A percentile compares a stretch with the other conserved stretches of the same genome.
phyloP scores from a whole-genome alignment of 208 protist species.

The Kentomonas sorsogonicus region DNA sequence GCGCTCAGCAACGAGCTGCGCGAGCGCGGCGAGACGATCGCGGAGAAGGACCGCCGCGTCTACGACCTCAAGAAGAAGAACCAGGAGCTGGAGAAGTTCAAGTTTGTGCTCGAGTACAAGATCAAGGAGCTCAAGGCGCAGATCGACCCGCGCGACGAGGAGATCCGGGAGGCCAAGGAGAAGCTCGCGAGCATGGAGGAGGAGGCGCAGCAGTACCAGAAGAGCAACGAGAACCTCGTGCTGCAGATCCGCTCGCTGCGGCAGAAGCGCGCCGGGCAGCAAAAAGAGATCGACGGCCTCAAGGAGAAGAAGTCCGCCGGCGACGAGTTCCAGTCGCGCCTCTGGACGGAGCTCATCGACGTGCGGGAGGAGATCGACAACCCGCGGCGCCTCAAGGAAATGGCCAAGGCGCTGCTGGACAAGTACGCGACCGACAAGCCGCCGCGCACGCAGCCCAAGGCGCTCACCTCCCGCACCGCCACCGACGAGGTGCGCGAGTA shows the following conservation, averaged over 20 bases:
- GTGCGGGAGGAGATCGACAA: conserved; percentile 46
- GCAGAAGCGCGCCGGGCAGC: conserved; percentile 91
- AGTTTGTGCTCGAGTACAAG: conserved; percentile 98
- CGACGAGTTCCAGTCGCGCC: conserved; percentile 81
- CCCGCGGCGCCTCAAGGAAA: conserved; percentile 83
- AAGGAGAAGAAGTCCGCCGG: conserved; percentile 53
- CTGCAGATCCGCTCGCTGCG: conserved; percentile 89
- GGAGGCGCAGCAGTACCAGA: conserved; percentile 91
- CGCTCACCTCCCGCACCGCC: conserved; percentile 59
- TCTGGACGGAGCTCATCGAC: conserved; percentile 87
- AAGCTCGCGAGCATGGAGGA: conserved; percentile 94
- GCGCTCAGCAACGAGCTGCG: conserved; percentile 89
- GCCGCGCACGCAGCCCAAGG: conserved; percentile 22
- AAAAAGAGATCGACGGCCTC: conserved; percentile 88
- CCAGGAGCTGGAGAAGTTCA: conserved; percentile 98
- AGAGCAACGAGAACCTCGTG: conserved; percentile 90
- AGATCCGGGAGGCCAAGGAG: conserved; percentile 90
- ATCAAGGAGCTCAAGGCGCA: conserved; percentile 97
- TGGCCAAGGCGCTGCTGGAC: conserved; percentile 89
- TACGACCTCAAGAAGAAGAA: conserved; percentile 97
- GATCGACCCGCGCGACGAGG: conserved; percentile 95
- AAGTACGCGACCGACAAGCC: conserved; percentile 70
- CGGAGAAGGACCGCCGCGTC: conserved; percentile 96
- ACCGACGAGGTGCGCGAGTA: conserved; percentile 93
- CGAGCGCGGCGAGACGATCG: conserved; percentile 93